Evolutionary conservation across 495 filamentous ascomycete genomes (phyloP).

Genomic region (Neurospora sp.): DNA sequence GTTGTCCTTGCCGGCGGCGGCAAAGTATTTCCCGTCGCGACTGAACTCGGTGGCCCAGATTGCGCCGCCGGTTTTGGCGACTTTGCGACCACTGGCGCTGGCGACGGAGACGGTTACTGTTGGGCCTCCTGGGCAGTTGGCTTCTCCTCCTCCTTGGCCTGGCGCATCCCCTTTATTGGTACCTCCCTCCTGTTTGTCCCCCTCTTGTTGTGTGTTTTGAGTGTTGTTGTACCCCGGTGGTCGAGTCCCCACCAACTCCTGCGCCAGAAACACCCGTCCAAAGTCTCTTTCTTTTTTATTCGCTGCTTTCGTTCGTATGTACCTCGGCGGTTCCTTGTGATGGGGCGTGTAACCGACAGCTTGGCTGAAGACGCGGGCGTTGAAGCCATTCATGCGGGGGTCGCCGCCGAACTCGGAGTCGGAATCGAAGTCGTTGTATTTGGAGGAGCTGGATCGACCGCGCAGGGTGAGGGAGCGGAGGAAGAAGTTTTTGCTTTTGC

Average conservation of each 20-base stretch:
- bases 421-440: slow-evolving; percentile 47
- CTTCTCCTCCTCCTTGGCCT: neutral
- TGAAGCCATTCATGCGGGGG: slow-evolving; percentile 62
- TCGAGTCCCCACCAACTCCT: slow-evolving; percentile 58
- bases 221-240: slow-evolving; percentile 4
- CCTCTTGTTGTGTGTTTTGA: neutral
- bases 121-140: slow-evolving; percentile 12
- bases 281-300: slow-evolving; percentile 81
- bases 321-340: slow-evolving; percentile 81
- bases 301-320: slow-evolving; percentile 73
- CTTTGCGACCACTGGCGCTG: slow-evolving; percentile 25
- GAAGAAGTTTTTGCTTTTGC: slow-evolving; percentile 74
- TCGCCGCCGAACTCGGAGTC: slow-evolving; percentile 61
- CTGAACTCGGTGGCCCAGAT: slow-evolving; percentile 92
- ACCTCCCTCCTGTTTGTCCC: neutral
- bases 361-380: slow-evolving; percentile 60
- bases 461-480: slow-evolving; percentile 73
- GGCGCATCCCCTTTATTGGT: neutral
- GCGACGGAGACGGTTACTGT: slow-evolving; percentile 29
- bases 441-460: slow-evolving; percentile 34
- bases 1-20: slow-evolving; percentile 78
- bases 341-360: slow-evolving; percentile 66
- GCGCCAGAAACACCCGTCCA: slow-evolving; percentile 78
- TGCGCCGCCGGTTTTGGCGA: slow-evolving; percentile 40
- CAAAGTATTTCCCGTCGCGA: slow-evolving; percentile 84